Percentiles rank a stretch among this genome's conserved stretches.
phyloP scores from a whole-genome alignment of 2,329 filamentous ascomycete genomes.

The Neonectria magnoliae region DNA sequence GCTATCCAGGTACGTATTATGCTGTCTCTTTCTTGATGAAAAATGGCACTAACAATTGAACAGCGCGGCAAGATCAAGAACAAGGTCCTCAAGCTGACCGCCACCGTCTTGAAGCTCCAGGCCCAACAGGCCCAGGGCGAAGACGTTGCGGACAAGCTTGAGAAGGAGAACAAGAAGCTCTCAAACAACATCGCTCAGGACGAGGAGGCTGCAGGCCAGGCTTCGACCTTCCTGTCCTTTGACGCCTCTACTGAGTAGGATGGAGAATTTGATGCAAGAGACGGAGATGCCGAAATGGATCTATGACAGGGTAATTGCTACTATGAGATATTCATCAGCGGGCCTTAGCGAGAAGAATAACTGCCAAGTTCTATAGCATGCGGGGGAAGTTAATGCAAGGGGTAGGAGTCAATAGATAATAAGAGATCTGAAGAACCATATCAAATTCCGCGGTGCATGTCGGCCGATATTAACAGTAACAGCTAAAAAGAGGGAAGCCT shows the following conservation, averaged over 20 bases:
- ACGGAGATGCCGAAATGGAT: background rate
- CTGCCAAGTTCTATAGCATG: background rate
- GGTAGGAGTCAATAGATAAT: background rate
- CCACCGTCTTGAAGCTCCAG: slow-evolving; percentile 60
- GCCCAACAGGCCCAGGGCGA: slow-evolving; percentile 62
- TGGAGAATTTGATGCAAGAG: background rate
- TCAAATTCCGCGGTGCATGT: background rate
- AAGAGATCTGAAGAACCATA: background rate
- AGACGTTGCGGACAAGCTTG: slow-evolving; percentile 56
- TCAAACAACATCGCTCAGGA: slow-evolving; percentile 63
- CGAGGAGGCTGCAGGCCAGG: slow-evolving; percentile 56
- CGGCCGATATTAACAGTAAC: background rate
- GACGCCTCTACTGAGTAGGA: slow-evolving; percentile 29
- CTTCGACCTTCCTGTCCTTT: slow-evolving; percentile 48
- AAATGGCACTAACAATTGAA: background rate
- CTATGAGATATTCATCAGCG: background rate
- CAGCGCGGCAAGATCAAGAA: slow-evolving; percentile 68
- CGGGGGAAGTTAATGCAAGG: background rate
- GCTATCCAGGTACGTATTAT: slow-evolving; percentile 60
- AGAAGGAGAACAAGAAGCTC: slow-evolving; percentile 60
- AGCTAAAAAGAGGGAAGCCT: too few species aligned
- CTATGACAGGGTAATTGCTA: background rate
- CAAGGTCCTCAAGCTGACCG: slow-evolving; percentile 67
- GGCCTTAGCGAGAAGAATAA: background rate
- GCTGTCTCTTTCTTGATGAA: too few species aligned